Evolutionary conservation across 108 stramenopile genomes (phyloP).

Genomic region (Nannochloropsis salina): DNA sequence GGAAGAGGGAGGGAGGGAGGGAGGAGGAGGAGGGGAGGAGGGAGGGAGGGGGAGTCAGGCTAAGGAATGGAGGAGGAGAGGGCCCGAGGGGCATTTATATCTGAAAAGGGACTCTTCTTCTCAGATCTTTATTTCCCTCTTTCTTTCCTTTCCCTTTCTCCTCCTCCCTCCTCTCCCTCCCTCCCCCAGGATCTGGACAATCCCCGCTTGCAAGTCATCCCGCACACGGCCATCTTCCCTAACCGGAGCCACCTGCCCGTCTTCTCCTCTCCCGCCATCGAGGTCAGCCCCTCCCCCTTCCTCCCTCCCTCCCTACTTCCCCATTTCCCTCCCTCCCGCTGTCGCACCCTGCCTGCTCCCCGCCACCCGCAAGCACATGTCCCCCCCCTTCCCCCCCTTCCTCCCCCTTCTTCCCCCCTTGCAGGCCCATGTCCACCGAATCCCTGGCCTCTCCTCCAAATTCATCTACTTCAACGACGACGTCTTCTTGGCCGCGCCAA

Average conservation of each 20-base stretch:
- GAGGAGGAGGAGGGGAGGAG: not conserved
- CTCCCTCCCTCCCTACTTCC: slow-evolving; percentile 3
- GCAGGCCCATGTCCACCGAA: slow-evolving; percentile 48
- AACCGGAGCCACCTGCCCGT: slow-evolving; percentile 36
- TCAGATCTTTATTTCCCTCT: not conserved
- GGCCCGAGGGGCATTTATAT: not conserved
- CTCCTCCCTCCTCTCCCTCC: not conserved
- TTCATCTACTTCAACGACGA: slow-evolving; percentile 63
- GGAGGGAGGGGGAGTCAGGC: not conserved
- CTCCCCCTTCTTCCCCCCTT: not conserved
- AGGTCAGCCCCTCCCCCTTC: slow-evolving; percentile 29
- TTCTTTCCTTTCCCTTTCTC: not conserved
- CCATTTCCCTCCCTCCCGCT: slow-evolving; percentile 38
- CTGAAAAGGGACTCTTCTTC: not conserved
- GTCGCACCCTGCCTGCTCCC: too few species aligned
- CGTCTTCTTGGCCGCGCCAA: slow-evolving; percentile 51
- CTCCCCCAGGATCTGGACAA: slow-evolving; percentile 34
- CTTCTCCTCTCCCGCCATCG: slow-evolving; percentile 40
- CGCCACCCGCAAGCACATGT: not conserved
- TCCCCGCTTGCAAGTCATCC: slow-evolving; percentile 35
- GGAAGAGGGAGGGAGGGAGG: slow-evolving; percentile 17
- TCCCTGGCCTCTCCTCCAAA: slow-evolving; percentile 40
- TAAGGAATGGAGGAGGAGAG: not conserved
- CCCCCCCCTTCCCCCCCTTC: not conserved
- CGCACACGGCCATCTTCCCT: slow-evolving; percentile 52